Base-by-base conservation (phyloP, 2,329 filamentous ascomycete genomes). In the Tolypocladium paradoxum region DNA sequence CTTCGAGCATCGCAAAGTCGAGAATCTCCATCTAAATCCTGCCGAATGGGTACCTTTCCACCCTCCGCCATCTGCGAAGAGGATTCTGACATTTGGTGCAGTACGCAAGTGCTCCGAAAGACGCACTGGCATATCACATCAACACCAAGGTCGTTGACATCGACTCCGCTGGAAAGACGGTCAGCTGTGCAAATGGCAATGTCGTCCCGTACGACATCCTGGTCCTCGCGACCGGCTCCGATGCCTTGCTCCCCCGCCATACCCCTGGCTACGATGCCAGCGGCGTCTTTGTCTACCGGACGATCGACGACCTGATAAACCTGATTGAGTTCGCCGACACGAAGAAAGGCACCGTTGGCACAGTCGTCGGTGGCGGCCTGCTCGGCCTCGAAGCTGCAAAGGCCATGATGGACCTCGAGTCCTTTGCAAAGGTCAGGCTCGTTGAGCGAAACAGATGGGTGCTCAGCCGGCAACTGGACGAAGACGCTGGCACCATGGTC, bases 241-340 rank as follows among this genome's bases (percentile, higher is more conserved):
- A 95, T 67, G 90, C 90, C 11, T 73, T 93, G 2, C 76, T 95
- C 1, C 89, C 80, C 0, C 68, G 62, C 1, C 78, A 86, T 54
- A 90, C 87, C 0, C 88, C 88, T 0, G 88, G 88, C 38, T 76
- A 90, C 62, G 84, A 92, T 65, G 88, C 88, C 12, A 82, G 82
- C 27, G 90, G 90, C 1, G 87, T 95, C 3, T 96, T 96, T 62
- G 89, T 95, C 8, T 95, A 96, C 67, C 81, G 90, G 48, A 95
- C 85, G 0, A 91, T 96, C 55, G 82, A 87, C 2, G 90, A 96
- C 65, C 70, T 96, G 36, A 77, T 90, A 64, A 80, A 77, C 45
- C 77, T 96, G 4, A 95, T 96, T 53, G 73, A 76, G 1, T 95
- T 87, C 63, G 82, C 88, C 0, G 76, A 81, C 1, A 73, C 75